Conservation (phyloP, 306 rosid species). For the Rosa lucieae region DNA sequence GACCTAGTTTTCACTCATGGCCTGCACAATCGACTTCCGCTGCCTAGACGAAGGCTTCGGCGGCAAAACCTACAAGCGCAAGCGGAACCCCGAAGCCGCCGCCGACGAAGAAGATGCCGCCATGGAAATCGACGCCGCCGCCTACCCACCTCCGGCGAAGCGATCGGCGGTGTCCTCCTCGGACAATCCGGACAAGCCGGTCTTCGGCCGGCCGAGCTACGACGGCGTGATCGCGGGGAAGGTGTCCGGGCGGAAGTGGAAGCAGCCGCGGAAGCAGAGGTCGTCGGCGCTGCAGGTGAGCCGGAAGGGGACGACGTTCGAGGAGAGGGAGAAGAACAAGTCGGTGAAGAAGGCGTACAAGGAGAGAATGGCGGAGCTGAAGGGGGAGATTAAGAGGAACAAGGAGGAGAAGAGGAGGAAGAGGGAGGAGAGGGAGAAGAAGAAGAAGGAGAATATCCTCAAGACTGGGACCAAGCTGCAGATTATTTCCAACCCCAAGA, state of each 20-base stretch:
- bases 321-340: slow-evolving; percentile 75
- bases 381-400: slow-evolving; percentile 69
- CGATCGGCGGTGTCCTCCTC: slow-evolving; percentile 65
- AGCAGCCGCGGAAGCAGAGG: slow-evolving; percentile 62
- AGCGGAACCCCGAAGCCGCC: slow-evolving; percentile 44
- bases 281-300: slow-evolving; percentile 64
- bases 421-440: slow-evolving; percentile 88
- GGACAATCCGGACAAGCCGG: slow-evolving; percentile 72
- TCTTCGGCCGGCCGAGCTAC: slow-evolving; percentile 63
- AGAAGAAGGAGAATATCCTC: slow-evolving; percentile 81
- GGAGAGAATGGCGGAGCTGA: slow-evolving; percentile 72
- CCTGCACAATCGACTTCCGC: slow-evolving; percentile 85
- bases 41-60: slow-evolving; percentile 89
- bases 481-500: slow-evolving; percentile 77
- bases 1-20: slow-evolving; percentile 41
- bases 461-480: slow-evolving; percentile 79
- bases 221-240: slow-evolving; percentile 86
- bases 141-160: slow-evolving; percentile 57
- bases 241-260: slow-evolving; percentile 88
- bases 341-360: slow-evolving; percentile 66
- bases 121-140: slow-evolving; percentile 64
- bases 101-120: slow-evolving; percentile 10
- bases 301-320: slow-evolving; percentile 55
- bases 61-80: slow-evolving; percentile 90
- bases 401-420: slow-evolving; percentile 80